These are phyloP conservation scores for Yamadazyma atlantica DNA, from an alignment of 1,139 yeast genomes.

Conservation along the genomic window DNA sequence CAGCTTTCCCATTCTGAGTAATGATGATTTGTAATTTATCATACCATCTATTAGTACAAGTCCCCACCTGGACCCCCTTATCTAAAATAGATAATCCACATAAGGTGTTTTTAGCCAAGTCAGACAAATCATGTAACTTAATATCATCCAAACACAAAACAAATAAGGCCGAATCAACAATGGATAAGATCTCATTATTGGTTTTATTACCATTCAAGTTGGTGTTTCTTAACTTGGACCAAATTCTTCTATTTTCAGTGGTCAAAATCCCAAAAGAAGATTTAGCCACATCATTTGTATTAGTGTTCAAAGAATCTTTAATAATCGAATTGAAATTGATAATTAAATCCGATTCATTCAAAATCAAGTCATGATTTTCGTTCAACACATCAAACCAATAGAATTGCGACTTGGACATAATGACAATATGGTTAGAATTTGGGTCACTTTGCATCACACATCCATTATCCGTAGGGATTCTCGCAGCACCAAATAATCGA, in stretches of 20 bases:
- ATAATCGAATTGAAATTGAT: constrained; percentile 74
- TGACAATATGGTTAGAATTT: constrained; percentile 75
- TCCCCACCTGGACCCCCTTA: constrained; percentile 87
- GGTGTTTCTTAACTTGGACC: constrained; percentile 73
- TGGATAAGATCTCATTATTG: constrained; percentile 69
- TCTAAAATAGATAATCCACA: constrained; percentile 82
- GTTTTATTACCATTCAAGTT: constrained; percentile 41
- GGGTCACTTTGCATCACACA: constrained; percentile 83
- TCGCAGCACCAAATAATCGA: constrained; percentile 79
- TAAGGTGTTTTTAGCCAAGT: constrained; percentile 76
- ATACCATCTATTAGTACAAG: constrained; percentile 94
- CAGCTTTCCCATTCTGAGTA: constrained; percentile 91
- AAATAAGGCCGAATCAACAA: constrained; percentile 79
- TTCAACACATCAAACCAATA: constrained; percentile 94
- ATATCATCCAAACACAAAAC: constrained; percentile 81
- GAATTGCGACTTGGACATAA: constrained; percentile 83
- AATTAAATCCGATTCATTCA: constrained; percentile 73
- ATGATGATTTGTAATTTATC: constrained; percentile 87
- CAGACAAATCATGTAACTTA: constrained; percentile 62
- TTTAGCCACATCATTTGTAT: constrained; percentile 67
- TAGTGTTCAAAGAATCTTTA: constrained; percentile 64
- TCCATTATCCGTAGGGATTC: constrained; percentile 77
- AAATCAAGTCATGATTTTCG: constrained; percentile 61
- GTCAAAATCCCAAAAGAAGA: constrained; percentile 88
- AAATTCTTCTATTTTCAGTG: constrained; percentile 80